Percentiles rank a stretch among this genome's conserved stretches.
phyloP scores from a whole-genome alignment of 257 asterid species.

The Oldenlandia corymbosa region DNA sequence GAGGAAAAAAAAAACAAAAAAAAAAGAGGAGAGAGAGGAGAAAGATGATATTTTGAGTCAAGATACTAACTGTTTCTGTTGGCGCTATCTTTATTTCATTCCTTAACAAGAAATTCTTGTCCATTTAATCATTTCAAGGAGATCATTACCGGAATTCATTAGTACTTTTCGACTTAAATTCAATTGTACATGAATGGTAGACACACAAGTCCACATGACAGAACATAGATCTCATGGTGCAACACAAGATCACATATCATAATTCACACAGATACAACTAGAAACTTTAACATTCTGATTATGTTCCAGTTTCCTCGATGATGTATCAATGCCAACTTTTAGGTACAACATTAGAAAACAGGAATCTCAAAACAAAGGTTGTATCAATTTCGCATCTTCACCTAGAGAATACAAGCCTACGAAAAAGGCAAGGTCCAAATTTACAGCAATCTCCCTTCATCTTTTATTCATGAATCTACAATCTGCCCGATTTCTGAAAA shows the following conservation, averaged over 20 bases:
- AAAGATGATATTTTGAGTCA: background rate
- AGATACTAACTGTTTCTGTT: background rate
- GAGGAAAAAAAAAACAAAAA: no score
- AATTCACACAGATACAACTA: background rate
- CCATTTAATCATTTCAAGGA: background rate
- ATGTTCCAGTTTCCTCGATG: no score
- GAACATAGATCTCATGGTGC: background rate
- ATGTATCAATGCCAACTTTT: no score
- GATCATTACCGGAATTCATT: background rate
- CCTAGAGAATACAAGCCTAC: background rate
- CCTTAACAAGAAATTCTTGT: background rate
- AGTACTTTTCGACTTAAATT: background rate
- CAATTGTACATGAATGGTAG: background rate
- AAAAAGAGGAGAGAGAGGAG: background rate
- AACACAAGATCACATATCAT: background rate
- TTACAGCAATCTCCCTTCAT: background rate
- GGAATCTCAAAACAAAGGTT: background rate
- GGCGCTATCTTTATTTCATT: conserved; percentile 1
- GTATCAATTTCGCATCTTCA: background rate
- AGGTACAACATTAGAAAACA: background rate
- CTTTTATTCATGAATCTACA: background rate
- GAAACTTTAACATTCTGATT: background rate
- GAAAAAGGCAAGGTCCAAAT: background rate
- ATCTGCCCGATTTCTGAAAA: background rate
- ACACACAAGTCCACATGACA: no score